A percentile compares a stretch with the other conserved stretches of the same genome.
phyloP scores from a whole-genome alignment of 169 alveolate genomes.

The Babesia sp. region DNA sequence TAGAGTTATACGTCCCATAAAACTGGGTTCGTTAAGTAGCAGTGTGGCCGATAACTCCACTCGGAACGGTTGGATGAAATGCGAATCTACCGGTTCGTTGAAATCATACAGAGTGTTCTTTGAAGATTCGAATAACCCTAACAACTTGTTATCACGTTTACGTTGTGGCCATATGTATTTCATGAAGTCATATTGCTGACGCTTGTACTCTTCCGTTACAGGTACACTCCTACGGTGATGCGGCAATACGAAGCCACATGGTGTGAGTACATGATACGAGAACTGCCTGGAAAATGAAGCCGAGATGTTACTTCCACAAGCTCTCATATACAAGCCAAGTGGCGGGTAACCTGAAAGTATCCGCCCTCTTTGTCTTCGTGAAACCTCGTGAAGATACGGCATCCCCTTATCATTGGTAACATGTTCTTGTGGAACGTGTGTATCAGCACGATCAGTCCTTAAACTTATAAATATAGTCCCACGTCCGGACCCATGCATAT shows the following conservation, averaged over 20 bases:
- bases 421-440: neutral
- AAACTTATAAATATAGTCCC: constrained; percentile 33
- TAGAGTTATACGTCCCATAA: neutral
- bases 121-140: constrained; percentile 41
- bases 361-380: too few relatives aligned
- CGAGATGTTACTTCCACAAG: constrained; percentile 36
- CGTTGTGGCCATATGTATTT: constrained; percentile 36
- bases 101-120: constrained; percentile 52
- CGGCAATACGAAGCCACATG: constrained; percentile 35
- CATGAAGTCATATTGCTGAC: constrained; percentile 37
- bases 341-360: constrained; percentile 18
- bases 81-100: constrained; percentile 19
- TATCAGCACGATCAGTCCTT: neutral
- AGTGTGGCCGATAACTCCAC: constrained; percentile 17
- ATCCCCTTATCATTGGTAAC: neutral
- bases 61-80: constrained; percentile 55
- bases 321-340: constrained; percentile 18
- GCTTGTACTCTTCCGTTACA: constrained; percentile 16
- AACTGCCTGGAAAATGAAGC: constrained; percentile 25
- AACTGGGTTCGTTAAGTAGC: constrained; percentile 7
- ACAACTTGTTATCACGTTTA: constrained; percentile 28
- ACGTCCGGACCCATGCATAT: constrained; percentile 46
- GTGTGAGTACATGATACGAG: constrained; percentile 25
- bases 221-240: neutral
- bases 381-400: neutral